These are phyloP conservation scores for Calendula officinalis DNA, from an alignment of 129 eudicot species.

Conservation along the genomic window DNA sequence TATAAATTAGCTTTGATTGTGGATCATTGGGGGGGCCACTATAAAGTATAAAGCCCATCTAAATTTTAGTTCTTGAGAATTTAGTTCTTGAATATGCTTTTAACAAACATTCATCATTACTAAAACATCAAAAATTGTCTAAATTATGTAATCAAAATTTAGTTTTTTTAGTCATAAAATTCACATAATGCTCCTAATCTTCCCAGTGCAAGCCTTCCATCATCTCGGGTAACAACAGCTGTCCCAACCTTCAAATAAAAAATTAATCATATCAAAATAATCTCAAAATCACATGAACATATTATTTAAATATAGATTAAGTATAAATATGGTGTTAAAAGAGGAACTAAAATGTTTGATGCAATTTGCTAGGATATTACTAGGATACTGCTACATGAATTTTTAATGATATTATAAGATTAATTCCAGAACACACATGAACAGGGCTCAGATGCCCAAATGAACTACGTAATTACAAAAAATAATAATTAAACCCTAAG, in stretches of 20 bases:
- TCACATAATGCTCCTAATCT: slow-evolving; percentile 95
- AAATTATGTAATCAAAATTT: slow-evolving; percentile 5
- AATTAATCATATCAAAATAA: neutral
- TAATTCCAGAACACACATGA: slow-evolving; percentile 7
- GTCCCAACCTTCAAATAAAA: slow-evolving; percentile 73
- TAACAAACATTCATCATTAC: slow-evolving; percentile 16
- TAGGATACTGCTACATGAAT: slow-evolving; percentile 3
- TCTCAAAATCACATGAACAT: neutral
- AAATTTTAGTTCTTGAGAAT: slow-evolving; percentile 78
- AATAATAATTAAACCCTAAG: slow-evolving; percentile 1
- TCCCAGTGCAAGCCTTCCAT: slow-evolving; percentile 93
- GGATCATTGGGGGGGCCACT: slow-evolving; percentile 96
- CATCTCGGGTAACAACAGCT: slow-evolving; percentile 90
- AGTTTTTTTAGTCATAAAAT: neutral
- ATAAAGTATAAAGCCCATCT: slow-evolving; percentile 94
- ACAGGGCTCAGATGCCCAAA: slow-evolving; percentile 16
- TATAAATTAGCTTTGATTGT: slow-evolving; percentile 65
- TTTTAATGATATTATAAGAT: neutral
- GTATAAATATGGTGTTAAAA: too few relatives aligned
- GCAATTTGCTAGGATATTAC: slow-evolving; percentile 15
- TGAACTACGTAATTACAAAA: slow-evolving; percentile 25
- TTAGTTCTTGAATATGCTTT: slow-evolving; percentile 73
- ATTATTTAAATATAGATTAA: too few relatives aligned
- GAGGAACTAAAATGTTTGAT: too few relatives aligned
- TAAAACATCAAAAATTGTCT: slow-evolving; percentile 16